A percentile compares a stretch with the other conserved stretches of the same genome.
phyloP scores from a whole-genome alignment of 805 yeast species.

The Spathaspora hagerdaliae region DNA sequence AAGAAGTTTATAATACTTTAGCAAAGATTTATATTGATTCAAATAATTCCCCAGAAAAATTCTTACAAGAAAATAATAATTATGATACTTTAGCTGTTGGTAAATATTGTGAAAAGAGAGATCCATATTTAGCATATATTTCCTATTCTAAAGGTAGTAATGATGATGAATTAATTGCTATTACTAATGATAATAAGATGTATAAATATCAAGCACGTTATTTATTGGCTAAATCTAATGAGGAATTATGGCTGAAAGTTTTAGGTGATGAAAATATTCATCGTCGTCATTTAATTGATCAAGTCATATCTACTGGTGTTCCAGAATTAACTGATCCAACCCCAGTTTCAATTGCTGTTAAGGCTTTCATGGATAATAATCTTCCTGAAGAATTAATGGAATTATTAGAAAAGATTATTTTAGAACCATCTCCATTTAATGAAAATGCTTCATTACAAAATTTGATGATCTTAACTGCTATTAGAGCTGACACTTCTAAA shows the following conservation, averaged over 20 bases:
- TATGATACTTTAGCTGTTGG: constrained; percentile 96
- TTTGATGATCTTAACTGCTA: constrained; percentile 85
- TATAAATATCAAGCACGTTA: constrained; percentile 99
- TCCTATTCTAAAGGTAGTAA: constrained; percentile 95
- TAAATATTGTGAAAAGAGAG: constrained; percentile 98
- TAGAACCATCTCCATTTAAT: constrained; percentile 95
- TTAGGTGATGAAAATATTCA: constrained; percentile 72
- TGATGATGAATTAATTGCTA: constrained; percentile 82
- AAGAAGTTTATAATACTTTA: constrained; percentile 88
- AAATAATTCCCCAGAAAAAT: constrained; percentile 95
- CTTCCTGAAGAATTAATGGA: constrained; percentile 91
- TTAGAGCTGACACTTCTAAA: constrained; percentile 87
- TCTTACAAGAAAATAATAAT: constrained; percentile 82
- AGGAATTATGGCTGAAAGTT: constrained; percentile 76
- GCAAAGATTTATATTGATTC: constrained; percentile 98
- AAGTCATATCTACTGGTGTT: constrained; percentile 92
- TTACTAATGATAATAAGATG: constrained; percentile 97
- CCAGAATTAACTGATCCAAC: constrained; percentile 92
- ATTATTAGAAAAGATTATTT: constrained; percentile 88
- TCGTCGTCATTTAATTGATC: constrained; percentile 89
- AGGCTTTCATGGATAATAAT: constrained; percentile 94
- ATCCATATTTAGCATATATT: constrained; percentile 95
- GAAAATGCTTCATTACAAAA: constrained; percentile 96
- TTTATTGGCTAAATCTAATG: constrained; percentile 82
- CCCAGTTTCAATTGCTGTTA: constrained; percentile 89